phyloP scores from a whole-genome alignment of 164 flowering plant genomes.

The Santalum album region DNA sequence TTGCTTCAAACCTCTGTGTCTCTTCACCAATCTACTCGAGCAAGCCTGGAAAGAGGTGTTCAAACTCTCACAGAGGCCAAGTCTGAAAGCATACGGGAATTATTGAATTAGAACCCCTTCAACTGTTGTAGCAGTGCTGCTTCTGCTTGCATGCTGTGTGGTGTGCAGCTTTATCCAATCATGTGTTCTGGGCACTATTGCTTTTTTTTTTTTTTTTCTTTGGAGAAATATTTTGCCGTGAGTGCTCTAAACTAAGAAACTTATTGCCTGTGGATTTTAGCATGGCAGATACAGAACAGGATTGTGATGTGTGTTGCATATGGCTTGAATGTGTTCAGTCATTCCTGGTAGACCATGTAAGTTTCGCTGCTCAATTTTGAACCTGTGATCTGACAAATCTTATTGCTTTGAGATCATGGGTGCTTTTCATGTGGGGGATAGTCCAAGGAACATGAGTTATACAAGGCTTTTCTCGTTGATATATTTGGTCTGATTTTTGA shows the following conservation, averaged over 20 bases:
- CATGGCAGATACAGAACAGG: slow-evolving; percentile 61
- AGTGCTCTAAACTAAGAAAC: slow-evolving; percentile 83
- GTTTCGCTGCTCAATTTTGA: slow-evolving; percentile 86
- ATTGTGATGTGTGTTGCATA: slow-evolving; percentile 92
- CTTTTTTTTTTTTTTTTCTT: slow-evolving; percentile 82
- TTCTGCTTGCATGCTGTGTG: slow-evolving; percentile 88
- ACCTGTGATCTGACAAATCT: slow-evolving; percentile 93
- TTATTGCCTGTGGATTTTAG: slow-evolving; percentile 74
- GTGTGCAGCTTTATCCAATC: slow-evolving; percentile 83
- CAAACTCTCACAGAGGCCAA: slow-evolving; percentile 79
- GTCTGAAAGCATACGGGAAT: slow-evolving; percentile 43
- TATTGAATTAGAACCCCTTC: slow-evolving; percentile 83
- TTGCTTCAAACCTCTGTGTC: slow-evolving; percentile 34
- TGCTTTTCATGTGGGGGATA: slow-evolving; percentile 96
- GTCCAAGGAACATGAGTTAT: slow-evolving; percentile 92
- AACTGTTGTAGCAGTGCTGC: slow-evolving; percentile 91
- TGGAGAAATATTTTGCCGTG: slow-evolving; percentile 87
- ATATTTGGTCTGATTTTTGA: too few species aligned
- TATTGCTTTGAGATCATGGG: slow-evolving; percentile 94
- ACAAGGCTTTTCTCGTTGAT: slow-evolving; percentile 81
- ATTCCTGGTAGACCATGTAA: slow-evolving; percentile 81
- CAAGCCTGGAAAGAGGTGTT: slow-evolving; percentile 95
- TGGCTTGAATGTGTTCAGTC: slow-evolving; percentile 80
- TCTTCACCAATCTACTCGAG: slow-evolving; percentile 61
- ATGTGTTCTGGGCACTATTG: slow-evolving; percentile 94